These are phyloP conservation scores for Trichoderma atroviride DNA, from an alignment of 2,329 filamentous ascomycete genomes.

Conservation along the genomic window DNA sequence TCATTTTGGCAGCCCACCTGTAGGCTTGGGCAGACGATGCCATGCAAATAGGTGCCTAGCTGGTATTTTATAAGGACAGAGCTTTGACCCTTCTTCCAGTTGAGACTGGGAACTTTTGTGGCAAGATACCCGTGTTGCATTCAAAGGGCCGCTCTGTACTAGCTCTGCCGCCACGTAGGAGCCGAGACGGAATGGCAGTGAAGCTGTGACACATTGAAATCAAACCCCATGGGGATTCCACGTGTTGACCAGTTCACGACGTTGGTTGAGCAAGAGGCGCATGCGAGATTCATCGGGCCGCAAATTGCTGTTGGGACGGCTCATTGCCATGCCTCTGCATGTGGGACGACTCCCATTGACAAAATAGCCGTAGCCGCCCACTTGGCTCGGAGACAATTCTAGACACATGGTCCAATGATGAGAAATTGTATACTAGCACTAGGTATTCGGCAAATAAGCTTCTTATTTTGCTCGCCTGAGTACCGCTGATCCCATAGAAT, in stretches of 20 bases:
- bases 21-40: neutral
- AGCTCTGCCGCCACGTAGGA: neutral
- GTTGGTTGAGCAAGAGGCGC: neutral
- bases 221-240: constrained; percentile 22
- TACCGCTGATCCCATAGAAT: neutral
- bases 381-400: neutral
- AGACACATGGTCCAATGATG: neutral
- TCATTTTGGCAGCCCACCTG: neutral
- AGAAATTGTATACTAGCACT: neutral
- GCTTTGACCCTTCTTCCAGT: constrained; percentile 4
- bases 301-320: constrained; percentile 3
- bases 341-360: constrained; percentile 1
- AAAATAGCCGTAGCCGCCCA: neutral
- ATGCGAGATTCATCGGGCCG: constrained; percentile 12
- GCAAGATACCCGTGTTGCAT: constrained; percentile 29
- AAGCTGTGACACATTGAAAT: constrained; percentile 16
- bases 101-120: constrained; percentile 32
- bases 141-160: constrained; percentile 15
- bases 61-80: neutral
- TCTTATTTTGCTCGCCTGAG: neutral
- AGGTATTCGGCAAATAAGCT: neutral
- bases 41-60: neutral
- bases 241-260: constrained; percentile 20
- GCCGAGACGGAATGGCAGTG: neutral
- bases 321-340: neutral